Conservation (phyloP, 495 filamentous ascomycete genomes). For the Aspergillus wentii region DNA sequence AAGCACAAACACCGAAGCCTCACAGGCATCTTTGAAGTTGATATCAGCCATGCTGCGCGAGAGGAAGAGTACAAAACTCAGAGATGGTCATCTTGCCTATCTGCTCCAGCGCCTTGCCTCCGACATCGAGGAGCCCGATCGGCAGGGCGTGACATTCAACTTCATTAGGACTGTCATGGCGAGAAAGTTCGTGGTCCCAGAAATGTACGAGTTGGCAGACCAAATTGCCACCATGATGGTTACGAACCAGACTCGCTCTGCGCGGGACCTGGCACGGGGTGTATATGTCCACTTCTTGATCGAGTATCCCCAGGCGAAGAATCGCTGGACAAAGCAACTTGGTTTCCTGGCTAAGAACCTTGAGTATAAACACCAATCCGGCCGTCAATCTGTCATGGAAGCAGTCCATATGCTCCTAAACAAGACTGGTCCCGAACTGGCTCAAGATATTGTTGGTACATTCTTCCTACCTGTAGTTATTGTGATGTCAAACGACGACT, state of each 20-base stretch:
- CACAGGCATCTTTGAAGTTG: constrained; percentile 83
- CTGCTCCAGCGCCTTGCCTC: constrained; percentile 76
- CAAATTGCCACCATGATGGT: constrained; percentile 90
- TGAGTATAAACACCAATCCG: constrained; percentile 81
- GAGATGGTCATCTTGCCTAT: constrained; percentile 77
- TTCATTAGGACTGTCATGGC: constrained; percentile 83
- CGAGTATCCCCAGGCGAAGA: constrained; percentile 89
- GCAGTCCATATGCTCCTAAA: constrained; percentile 74
- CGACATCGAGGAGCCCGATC: constrained; percentile 89
- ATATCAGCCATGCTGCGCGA: constrained; percentile 82
- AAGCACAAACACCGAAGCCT: constrained; percentile 71
- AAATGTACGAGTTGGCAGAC: constrained; percentile 88
- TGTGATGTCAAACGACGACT: constrained; percentile 82
- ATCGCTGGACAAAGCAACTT: constrained; percentile 81
- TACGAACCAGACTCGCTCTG: constrained; percentile 81
- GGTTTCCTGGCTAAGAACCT: constrained; percentile 85
- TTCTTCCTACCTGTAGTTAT: constrained; percentile 86
- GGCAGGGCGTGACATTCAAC: constrained; percentile 87
- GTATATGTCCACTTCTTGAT: constrained; percentile 91
- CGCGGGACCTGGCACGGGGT: constrained; percentile 80
- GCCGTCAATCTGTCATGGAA: constrained; percentile 88
- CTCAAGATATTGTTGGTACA: constrained; percentile 73
- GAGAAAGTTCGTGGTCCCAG: constrained; percentile 76
- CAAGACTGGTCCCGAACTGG: constrained; percentile 73
- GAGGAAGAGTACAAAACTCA: constrained; percentile 64